These are phyloP conservation scores for Metschnikowia henanensis DNA, from an alignment of 805 yeast genomes.

Conservation along the genomic window DNA sequence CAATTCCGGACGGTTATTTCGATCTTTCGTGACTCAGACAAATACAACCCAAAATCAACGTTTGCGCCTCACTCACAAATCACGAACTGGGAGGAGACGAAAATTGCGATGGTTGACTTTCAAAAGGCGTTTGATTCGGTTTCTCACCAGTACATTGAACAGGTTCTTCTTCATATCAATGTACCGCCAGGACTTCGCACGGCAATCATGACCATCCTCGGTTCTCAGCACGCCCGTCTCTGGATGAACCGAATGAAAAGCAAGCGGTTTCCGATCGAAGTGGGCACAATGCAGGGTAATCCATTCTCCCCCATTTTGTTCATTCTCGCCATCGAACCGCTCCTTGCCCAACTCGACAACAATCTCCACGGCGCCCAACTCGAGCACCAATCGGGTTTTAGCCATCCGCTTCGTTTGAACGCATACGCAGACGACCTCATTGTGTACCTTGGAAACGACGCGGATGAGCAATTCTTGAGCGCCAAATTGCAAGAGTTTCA, in stretches of 20 bases:
- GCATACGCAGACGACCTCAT: conserved; percentile 5
- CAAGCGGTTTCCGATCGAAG: not conserved
- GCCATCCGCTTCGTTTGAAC: not conserved
- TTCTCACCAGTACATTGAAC: not conserved
- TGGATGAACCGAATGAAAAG: not conserved
- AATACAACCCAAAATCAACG: not conserved
- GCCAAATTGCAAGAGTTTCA: not conserved
- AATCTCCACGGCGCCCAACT: not conserved
- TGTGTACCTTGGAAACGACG: not conserved
- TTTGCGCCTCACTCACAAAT: not conserved
- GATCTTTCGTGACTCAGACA: not conserved
- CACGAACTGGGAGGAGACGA: not conserved
- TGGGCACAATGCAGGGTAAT: conserved; percentile 3
- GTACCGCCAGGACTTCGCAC: not conserved
- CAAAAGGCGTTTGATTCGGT: conserved; percentile 2
- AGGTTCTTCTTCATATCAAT: not conserved
- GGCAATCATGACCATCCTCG: conserved; percentile 2
- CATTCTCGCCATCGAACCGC: conserved; percentile 1
- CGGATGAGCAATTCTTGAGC: not conserved
- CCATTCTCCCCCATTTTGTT: conserved; percentile 4
- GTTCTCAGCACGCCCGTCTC: not conserved
- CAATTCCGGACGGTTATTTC: not conserved
- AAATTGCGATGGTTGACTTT: not conserved
- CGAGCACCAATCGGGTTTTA: not conserved
- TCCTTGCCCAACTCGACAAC: not conserved